Evolutionary conservation across 129 eudicot species (phyloP).

Genomic region (Daucus carota): DH1_v3.0 NC_030385.2:19724001-19724500

Average conservation of each 20-base stretch:
- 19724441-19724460: too few relatives aligned
- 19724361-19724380: neutral
- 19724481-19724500: neutral
- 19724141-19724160: constrained; percentile 74
- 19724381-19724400: neutral
- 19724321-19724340: neutral
- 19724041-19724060: neutral
- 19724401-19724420: too few relatives aligned
- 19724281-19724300: too few relatives aligned
- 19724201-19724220: constrained; percentile 66
- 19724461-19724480: neutral
- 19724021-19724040: neutral
- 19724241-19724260: constrained; percentile 14
- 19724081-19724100: neutral
- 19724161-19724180: constrained; percentile 87
- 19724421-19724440: too few relatives aligned
- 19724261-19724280: constrained; percentile 2
- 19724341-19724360: neutral
- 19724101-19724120: neutral
- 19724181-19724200: constrained; percentile 72
- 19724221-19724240: constrained; percentile 67
- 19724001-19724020: neutral
- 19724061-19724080: neutral
- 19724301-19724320: constrained; percentile 3
- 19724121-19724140: constrained; percentile 26